These are phyloP conservation scores for Pyricularia grisea DNA, from an alignment of 2,329 filamentous ascomycete genomes.

Conservation along the genomic window DNA sequence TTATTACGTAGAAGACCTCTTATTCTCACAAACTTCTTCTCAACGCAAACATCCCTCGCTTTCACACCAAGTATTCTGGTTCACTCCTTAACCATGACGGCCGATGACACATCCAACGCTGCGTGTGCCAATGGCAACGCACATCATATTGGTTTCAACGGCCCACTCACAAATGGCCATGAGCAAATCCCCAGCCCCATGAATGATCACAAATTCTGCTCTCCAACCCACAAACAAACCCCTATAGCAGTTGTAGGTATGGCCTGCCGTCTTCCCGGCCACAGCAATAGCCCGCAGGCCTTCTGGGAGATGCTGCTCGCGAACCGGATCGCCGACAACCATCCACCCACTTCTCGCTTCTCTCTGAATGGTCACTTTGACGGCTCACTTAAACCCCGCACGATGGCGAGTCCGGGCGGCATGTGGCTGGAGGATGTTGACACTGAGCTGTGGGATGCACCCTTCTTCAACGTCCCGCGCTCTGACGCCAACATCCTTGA, in stretches of 20 bases:
- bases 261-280: slow-evolving; percentile 1
- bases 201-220: not conserved
- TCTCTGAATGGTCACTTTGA: slow-evolving; percentile 12
- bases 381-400: slow-evolving; percentile 5
- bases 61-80: too few species aligned
- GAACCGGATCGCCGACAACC: not conserved
- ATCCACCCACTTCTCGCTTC: slow-evolving; percentile 10
- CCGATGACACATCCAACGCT: too few species aligned
- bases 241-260: not conserved
- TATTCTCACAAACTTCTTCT: too few species aligned
- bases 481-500: slow-evolving; percentile 23
- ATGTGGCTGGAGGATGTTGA: slow-evolving; percentile 20
- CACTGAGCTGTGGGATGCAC: slow-evolving; percentile 27
- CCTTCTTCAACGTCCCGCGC: slow-evolving; percentile 22
- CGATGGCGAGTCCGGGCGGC: slow-evolving; percentile 10
- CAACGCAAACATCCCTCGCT: too few species aligned
- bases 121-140: too few species aligned
- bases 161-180: not conserved
- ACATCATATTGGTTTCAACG: too few species aligned
- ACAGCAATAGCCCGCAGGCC: slow-evolving; percentile 16
- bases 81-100: too few species aligned
- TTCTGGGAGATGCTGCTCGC: slow-evolving; percentile 20
- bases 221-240: slow-evolving; percentile 9
- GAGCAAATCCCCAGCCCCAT: not conserved
- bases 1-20: too few species aligned